Base-by-base conservation (phyloP, 805 yeast species). In the Saturnispora gosingensis region DNA sequence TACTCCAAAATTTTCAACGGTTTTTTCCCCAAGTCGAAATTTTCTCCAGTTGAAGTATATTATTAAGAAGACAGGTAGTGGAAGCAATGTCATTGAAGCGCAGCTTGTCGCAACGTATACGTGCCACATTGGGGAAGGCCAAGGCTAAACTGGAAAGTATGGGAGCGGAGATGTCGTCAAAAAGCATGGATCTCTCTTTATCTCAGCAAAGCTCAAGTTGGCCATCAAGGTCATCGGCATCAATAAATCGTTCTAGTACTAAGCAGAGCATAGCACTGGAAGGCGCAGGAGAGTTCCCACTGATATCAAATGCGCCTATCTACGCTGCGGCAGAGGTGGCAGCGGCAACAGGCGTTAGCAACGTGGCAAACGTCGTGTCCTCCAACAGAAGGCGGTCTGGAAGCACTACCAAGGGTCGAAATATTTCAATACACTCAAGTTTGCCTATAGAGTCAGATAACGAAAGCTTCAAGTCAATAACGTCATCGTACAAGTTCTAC, bases 1-100 rank as follows among this genome's bases (percentile, higher is more conserved):
- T 30, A 40, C 20, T 40, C 27, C 44, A n/a, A 43, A 43, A 5
- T 44, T 30, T 44, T 9, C 35, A 36, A 24, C 43, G 43, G 20
- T 36, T 46, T 45, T 36, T 45, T 16, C 32, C 18, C 32, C 38
- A 22, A 42, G 44, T 36, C 36, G 44, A 36, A 46, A 46, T 25
- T 43, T 43, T 43, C 22, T 16, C 22, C 42, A 38, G 22, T 18
- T 38, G 16, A 3, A 38, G 11, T 16, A 18, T 4, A 16, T 16
- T 9, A 18, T 20, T 16, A 38, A 38, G 13, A 18, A 38, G 24
- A 38, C 7, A 5, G 5, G 42, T 18, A 22, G 30, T 40, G 44
- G 22, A 22, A 6, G 44, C 24, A 24, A 57, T 57, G 60, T 45
- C 56, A 3, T 44, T 58, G 20, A 58, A 57, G 25, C 45, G 59